Evolutionary conservation across 208 protist genomes (phyloP), one percentile per base, ranked within the genome.

Genomic region (Angomonas ambiguus): DNA sequence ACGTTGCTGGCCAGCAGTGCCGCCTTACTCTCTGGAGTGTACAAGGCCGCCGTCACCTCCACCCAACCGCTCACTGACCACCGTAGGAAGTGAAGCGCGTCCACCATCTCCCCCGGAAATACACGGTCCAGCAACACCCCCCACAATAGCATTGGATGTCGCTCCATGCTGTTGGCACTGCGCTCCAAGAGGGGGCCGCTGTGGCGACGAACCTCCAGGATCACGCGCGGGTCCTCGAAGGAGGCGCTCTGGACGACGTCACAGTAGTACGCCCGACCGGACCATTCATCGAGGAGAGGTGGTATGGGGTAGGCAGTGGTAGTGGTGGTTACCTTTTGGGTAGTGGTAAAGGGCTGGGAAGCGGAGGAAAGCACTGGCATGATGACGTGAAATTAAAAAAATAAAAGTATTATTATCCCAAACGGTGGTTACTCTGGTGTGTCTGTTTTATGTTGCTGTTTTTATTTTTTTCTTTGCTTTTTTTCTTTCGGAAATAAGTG

Each of bases 121-220:
- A 56, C 5, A 24, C 11, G n/a, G 10, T 56, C 49, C n/a, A 25
- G n/a, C n/a, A 56, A 11, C n/a, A 25, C 11, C n/a, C 49, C 49
- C 49, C 49, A 56, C 49, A 56, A 8, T 27, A 56, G n/a, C 38
- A 18, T 56, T 45, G 38, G 16, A 16, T 8, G 38, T 45, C 8
- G 11, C 16, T 8, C 8, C 11, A 45, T 45, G n/a, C n/a, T 11
- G 10, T 30, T 8, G n/a, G 49, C 5, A 5, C 6, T 11, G 6
- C n/a, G 11, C 10, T 24, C n/a, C 10, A 8, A 8, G 49, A 56
- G 49, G n/a, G 49, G 49, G 6, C n/a, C 49, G 16, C 38, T 45
- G 16, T 45, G 38, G n/a, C 49, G 49, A 8, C 49, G 49, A 11
- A 56, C 6, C n/a, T 56, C 49, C 49, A 56, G n/a, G n/a, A 56